phyloP scores from a whole-genome alignment of 2,329 filamentous ascomycete species.

The Neofusicoccum laricinum region DNA sequence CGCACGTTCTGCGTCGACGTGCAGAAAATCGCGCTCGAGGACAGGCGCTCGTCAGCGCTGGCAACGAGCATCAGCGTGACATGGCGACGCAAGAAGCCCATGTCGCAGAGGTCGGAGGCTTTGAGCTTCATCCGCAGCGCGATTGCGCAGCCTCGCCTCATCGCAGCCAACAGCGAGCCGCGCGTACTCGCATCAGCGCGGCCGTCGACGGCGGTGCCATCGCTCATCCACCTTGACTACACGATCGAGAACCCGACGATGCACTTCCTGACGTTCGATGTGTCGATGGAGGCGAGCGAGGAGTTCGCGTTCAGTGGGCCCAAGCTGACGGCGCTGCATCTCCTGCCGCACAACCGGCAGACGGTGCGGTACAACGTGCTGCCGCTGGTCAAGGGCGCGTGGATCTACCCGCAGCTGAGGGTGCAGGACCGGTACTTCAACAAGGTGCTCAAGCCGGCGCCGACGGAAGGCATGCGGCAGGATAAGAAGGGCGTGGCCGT shows the following conservation, averaged over 20 bases:
- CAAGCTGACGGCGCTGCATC: conserved; percentile 74
- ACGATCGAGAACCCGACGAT: conserved; percentile 91
- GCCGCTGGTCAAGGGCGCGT: conserved; percentile 61
- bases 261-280: conserved; percentile 90
- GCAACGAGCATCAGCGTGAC: conserved; percentile 72
- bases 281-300: conserved; percentile 89
- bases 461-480: conserved; percentile 64
- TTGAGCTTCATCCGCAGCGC: conserved; percentile 42
- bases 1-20: conserved; percentile 70
- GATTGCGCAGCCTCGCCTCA: conserved; percentile 75
- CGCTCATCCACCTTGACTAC: conserved; percentile 50
- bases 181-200: conserved; percentile 64
- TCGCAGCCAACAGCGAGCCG: conserved; percentile 79
- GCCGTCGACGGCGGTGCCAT: conserved; percentile 28
- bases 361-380: conserved; percentile 72
- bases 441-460: conserved; percentile 77
- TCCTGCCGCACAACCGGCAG: conserved; percentile 77
- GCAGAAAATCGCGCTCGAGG: conserved; percentile 76
- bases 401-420: conserved; percentile 70
- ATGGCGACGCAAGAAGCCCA: conserved; percentile 63
- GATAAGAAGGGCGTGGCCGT: conserved; percentile 53
- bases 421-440: conserved; percentile 92
- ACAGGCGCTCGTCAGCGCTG: conserved; percentile 70
- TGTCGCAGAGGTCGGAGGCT: conserved; percentile 26
- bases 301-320: conserved; percentile 90